Conservation (phyloP, 2,329 filamentous ascomycete genomes). For the Alternaria solani region DNA sequence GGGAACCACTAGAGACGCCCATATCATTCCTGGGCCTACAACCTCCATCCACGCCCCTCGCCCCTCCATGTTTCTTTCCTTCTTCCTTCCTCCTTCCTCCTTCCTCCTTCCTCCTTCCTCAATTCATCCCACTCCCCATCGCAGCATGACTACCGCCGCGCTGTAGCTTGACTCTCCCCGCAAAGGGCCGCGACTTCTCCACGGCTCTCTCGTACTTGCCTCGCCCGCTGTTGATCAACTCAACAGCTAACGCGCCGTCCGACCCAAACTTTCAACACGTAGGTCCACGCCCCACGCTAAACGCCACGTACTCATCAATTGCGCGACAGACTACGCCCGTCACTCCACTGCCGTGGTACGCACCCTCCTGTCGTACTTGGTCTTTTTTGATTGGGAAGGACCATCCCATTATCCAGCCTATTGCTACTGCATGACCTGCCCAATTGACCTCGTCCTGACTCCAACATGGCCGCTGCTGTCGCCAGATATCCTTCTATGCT, state of each 20-base stretch:
- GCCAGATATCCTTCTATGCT: slow-evolving; percentile 50
- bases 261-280: slow-evolving; percentile 17
- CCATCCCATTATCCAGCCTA: slow-evolving; percentile 12
- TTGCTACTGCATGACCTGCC: slow-evolving; percentile 13
- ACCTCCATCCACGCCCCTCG: slow-evolving; percentile 29
- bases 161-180: slow-evolving; percentile 35
- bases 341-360: slow-evolving; percentile 25
- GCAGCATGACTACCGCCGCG: slow-evolving; percentile 30
- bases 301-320: slow-evolving; percentile 25
- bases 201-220: slow-evolving; percentile 17
- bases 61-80: slow-evolving; percentile 30
- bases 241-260: slow-evolving; percentile 18
- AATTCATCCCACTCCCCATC: slow-evolving; percentile 3
- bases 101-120: slow-evolving; percentile 22
- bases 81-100: slow-evolving; percentile 17
- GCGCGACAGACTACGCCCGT: slow-evolving; percentile 20
- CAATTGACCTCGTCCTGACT: slow-evolving; percentile 9
- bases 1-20: slow-evolving; percentile 37
- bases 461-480: slow-evolving; percentile 55
- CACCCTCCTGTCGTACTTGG: slow-evolving; percentile 21
- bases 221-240: slow-evolving; percentile 35
- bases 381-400: slow-evolving; percentile 22
- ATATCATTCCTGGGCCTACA: slow-evolving; percentile 45
- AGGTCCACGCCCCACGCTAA: slow-evolving; percentile 13
- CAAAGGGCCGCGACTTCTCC: slow-evolving; percentile 22